Conservation (phyloP, 1,139 yeast species). For the Pichia sp. region DNA sequence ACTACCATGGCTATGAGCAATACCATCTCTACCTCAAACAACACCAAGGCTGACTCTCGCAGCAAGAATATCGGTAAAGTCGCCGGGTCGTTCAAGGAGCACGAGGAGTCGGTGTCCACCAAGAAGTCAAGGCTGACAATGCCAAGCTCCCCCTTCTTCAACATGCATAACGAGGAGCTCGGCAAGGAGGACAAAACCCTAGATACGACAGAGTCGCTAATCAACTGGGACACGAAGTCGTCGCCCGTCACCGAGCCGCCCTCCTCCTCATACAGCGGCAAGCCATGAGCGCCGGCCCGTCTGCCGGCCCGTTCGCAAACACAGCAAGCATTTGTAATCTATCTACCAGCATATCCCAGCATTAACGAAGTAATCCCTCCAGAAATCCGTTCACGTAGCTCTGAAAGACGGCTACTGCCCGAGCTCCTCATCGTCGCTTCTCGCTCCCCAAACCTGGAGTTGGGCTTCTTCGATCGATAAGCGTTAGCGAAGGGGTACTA, state of each 20-base stretch:
- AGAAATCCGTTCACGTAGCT: no score
- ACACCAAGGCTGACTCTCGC: neutral
- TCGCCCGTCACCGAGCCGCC: slow-evolving; percentile 29
- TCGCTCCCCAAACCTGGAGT: neutral
- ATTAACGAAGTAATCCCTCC: no score
- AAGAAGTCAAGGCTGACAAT: slow-evolving; percentile 17
- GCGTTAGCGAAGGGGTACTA: neutral
- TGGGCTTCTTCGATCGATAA: neutral
- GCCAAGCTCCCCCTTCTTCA: slow-evolving; percentile 33
- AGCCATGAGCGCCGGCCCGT: neutral
- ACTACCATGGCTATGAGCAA: neutral
- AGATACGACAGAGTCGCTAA: slow-evolving; percentile 23
- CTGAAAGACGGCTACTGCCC: neutral
- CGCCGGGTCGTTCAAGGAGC: neutral
- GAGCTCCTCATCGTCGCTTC: neutral
- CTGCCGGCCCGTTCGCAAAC: no score
- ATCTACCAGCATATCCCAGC: no score
- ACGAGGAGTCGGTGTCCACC: neutral
- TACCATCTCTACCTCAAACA: neutral
- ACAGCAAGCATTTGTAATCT: no score
- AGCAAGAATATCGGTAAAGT: neutral
- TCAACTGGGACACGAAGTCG: slow-evolving; percentile 26
- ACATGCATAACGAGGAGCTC: slow-evolving; percentile 20
- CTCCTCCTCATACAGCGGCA: slow-evolving; percentile 3
- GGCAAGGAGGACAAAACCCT: slow-evolving; percentile 20